Evolutionary conservation across 768 basidiomycete species (phyloP).

Genomic region (Hydnum rufescens): DNA sequence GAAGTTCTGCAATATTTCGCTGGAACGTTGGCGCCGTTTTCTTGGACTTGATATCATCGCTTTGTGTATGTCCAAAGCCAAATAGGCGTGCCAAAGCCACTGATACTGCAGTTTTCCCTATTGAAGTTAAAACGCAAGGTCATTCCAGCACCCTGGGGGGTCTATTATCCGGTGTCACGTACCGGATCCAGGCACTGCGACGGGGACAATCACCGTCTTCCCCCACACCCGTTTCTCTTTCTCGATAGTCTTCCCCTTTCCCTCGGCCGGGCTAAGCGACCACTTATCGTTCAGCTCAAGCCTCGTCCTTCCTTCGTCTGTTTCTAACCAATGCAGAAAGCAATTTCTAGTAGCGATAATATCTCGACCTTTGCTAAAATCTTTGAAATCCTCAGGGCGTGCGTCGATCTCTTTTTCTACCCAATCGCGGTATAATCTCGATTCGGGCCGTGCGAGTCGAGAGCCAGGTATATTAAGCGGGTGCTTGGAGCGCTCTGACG

Average conservation of each 20-base stretch:
- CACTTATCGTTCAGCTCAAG: too few relatives aligned
- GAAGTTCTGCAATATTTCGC: constrained; percentile 43
- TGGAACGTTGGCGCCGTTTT: constrained; percentile 51
- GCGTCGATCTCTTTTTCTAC: constrained; percentile 51
- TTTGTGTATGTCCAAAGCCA: constrained; percentile 79
- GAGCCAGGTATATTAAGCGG: constrained; percentile 31
- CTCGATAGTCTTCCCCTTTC: constrained; percentile 5
- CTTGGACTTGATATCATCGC: constrained; percentile 70
- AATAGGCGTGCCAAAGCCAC: constrained; percentile 66
- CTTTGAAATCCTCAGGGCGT: constrained; percentile 38
- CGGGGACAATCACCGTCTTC: constrained; percentile 72
- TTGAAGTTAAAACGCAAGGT: neutral
- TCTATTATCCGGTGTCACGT: constrained; percentile 14
- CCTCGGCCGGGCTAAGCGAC: constrained; percentile 12
- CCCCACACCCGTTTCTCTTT: constrained; percentile 12
- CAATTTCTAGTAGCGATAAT: constrained; percentile 67
- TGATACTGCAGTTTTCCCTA: constrained; percentile 76
- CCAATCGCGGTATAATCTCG: constrained; percentile 65
- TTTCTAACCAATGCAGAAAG: constrained; percentile 51
- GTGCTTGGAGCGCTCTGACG: constrained; percentile 3
- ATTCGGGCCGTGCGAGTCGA: constrained; percentile 61
- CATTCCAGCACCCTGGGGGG: neutral
- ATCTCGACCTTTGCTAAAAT: constrained; percentile 51
- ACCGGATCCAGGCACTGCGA: constrained; percentile 91
- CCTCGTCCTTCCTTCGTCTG: constrained; percentile 25